Evolutionary conservation across 169 alveolate genomes (phyloP), one percentile per base, ranked within the genome.

Genomic region (Plasmodium knowlesi): DNA sequence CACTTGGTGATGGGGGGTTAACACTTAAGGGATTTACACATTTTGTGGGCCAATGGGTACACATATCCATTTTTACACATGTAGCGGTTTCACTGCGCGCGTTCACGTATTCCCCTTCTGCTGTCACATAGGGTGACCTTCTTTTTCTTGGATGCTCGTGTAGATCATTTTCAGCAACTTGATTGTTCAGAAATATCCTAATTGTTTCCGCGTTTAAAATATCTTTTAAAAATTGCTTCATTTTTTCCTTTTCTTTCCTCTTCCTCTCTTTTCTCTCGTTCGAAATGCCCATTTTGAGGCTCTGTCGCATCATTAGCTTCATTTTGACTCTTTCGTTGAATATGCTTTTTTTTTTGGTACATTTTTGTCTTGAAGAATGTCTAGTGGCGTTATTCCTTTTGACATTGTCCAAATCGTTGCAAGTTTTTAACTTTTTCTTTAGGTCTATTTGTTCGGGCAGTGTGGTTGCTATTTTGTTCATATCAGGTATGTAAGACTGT

Each of bases 161-260:
- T 41, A 30, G 5, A 53, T 14, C 30, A n/a, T 53, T 16, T 81
- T 81, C 39, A 30, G 22, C 70, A 3, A 16, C 79, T 1, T 28
- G 71, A 67, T 70, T 41, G 16, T 28, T 16, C 34, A 83, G 76
- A 37, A 70, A 67, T 14, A 30, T 41, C 73, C 46, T 67, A 16
- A 83, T 46, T 14, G 78, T 46, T 83, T 83, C 82, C 25, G 41
- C 92, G 50, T 37, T 67, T 70, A 83, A 53, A 39, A 83, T 83
- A 83, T 83, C 82, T 71, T 83, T 83, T 67, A 83, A n/a, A 83
- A 83, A 34, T 46, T 70, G 41, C 53, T 83, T 83, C 22, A 83
- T 28, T 39, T 41, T 67, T 16, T 70, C n/a, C 70, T 67, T 83
- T 37, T 83, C 50, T 67, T 67, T 83, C 32, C 61, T 41, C n/a